Evolutionary conservation across 345 rosid species (phyloP).

Genomic region (Hevea brasiliensis): DNA sequence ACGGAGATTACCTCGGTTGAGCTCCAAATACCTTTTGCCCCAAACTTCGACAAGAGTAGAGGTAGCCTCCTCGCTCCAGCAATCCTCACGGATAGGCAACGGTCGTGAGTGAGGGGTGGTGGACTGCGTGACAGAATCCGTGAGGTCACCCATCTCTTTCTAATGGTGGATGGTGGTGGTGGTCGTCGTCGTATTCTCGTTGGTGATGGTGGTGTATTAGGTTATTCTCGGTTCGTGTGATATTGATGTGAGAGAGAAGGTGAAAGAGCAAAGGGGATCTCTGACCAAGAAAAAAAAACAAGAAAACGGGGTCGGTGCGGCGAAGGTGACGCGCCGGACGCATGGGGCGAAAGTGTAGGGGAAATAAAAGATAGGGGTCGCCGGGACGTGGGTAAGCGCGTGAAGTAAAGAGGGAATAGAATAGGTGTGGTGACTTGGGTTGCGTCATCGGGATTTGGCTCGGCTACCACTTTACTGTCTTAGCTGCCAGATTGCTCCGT

Average conservation of each 20-base stretch:
- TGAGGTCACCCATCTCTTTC: slow-evolving; percentile 26
- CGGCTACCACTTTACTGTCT: not conserved
- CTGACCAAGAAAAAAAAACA: slow-evolving; percentile 5
- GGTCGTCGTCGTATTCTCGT: not conserved
- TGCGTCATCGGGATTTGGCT: slow-evolving; percentile 23
- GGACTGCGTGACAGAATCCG: slow-evolving; percentile 21
- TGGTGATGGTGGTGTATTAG: not conserved
- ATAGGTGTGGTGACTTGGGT: not conserved
- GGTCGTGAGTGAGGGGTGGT: slow-evolving; percentile 29
- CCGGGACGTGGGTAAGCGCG: slow-evolving; percentile 27
- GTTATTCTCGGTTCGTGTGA: not conserved
- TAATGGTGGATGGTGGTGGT: not conserved
- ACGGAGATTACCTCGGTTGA: slow-evolving; percentile 90
- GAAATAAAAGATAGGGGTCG: slow-evolving; percentile 13
- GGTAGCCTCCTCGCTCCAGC: slow-evolving; percentile 99
- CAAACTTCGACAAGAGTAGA: slow-evolving; percentile 89
- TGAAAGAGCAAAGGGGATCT: not conserved
- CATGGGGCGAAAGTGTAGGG: slow-evolving; percentile 17
- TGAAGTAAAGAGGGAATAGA: slow-evolving; percentile 8
- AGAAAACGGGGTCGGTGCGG: slow-evolving; percentile 30
- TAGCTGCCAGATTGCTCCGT: not conserved
- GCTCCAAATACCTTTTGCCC: slow-evolving; percentile 88
- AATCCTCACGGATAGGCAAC: slow-evolving; percentile 83
- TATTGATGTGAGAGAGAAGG: not conserved
- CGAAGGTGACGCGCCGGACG: slow-evolving; percentile 37